A percentile compares a stretch with the other conserved stretches of the same genome.
Evolutionary conservation across 164 flowering plant species (phyloP).

Genomic region (Nymphaea thermarum): DNA sequence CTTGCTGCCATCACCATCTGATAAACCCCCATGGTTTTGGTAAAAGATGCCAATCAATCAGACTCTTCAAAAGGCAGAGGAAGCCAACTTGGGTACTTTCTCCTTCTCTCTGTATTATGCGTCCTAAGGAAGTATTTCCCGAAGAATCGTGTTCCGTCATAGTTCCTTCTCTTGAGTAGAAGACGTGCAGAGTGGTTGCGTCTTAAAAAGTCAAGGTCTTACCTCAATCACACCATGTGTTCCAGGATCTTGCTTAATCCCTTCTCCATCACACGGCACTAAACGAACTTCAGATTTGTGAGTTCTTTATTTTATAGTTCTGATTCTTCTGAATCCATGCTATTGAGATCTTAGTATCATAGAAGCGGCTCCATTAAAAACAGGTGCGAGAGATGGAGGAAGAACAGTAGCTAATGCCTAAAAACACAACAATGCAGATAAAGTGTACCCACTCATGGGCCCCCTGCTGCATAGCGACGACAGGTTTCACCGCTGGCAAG

Average conservation of each 20-base stretch:
- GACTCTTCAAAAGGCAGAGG: no score
- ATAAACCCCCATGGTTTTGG: no score
- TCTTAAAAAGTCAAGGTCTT: neutral
- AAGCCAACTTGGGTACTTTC: no score
- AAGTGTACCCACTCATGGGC: neutral
- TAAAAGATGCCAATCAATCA: no score
- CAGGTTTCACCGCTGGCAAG: conserved; percentile 15
- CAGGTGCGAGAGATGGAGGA: neutral
- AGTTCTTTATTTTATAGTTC: no score
- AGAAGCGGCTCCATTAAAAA: no score
- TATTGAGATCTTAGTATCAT: no score
- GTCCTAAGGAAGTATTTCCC: no score
- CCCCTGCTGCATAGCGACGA: conserved; percentile 13
- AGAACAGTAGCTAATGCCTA: neutral
- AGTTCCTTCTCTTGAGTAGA: neutral
- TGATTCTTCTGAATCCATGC: no score
- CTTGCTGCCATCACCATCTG: no score
- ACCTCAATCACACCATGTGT: neutral
- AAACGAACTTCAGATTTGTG: no score
- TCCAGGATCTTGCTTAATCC: neutral
- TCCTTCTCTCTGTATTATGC: no score
- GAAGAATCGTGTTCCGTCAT: neutral
- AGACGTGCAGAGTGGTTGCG: neutral
- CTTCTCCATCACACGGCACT: neutral
- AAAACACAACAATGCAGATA: neutral